A percentile compares a stretch with the other conserved stretches of the same genome.
phyloP scores from a whole-genome alignment of 805 yeast genomes.

The Torulaspora indica region DNA sequence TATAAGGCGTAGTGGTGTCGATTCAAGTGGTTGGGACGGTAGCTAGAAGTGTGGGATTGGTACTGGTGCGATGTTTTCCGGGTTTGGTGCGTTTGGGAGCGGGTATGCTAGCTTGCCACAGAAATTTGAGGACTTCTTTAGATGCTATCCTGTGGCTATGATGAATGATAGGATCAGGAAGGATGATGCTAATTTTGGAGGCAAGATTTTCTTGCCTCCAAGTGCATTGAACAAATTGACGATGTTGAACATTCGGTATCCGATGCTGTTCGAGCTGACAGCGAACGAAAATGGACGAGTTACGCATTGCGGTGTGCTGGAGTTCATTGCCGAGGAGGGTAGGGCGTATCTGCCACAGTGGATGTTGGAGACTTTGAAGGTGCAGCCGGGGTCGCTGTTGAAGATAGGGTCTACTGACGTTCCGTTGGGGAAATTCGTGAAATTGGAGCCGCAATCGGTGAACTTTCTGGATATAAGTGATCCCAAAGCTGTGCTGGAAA shows the following conservation, averaged over 20 bases:
- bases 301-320: slow-evolving; percentile 93
- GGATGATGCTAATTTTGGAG: slow-evolving; percentile 85
- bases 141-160: slow-evolving; percentile 89
- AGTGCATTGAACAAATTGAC: slow-evolving; percentile 85
- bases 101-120: slow-evolving; percentile 37
- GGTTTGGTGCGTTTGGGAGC: slow-evolving; percentile 31
- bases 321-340: slow-evolving; percentile 96
- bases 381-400: slow-evolving; percentile 76
- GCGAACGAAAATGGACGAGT: slow-evolving; percentile 56
- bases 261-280: slow-evolving; percentile 83
- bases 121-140: slow-evolving; percentile 75
- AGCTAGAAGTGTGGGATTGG: background rate
- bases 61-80: slow-evolving; percentile 35
- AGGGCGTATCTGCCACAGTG: slow-evolving; percentile 91
- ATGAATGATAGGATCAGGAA: slow-evolving; percentile 72
- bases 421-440: slow-evolving; percentile 83
- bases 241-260: slow-evolving; percentile 87
- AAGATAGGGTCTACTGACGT: slow-evolving; percentile 72
- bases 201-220: slow-evolving; percentile 91
- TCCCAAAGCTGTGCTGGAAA: slow-evolving; percentile 94
- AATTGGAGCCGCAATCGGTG: slow-evolving; percentile 90
- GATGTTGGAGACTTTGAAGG: slow-evolving; percentile 79
- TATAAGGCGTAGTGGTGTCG: background rate
- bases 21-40: background rate
- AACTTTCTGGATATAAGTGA: slow-evolving; percentile 91